Conservation (phyloP, 257 asterid genomes). For the Cinchona pubescens region DNA sequence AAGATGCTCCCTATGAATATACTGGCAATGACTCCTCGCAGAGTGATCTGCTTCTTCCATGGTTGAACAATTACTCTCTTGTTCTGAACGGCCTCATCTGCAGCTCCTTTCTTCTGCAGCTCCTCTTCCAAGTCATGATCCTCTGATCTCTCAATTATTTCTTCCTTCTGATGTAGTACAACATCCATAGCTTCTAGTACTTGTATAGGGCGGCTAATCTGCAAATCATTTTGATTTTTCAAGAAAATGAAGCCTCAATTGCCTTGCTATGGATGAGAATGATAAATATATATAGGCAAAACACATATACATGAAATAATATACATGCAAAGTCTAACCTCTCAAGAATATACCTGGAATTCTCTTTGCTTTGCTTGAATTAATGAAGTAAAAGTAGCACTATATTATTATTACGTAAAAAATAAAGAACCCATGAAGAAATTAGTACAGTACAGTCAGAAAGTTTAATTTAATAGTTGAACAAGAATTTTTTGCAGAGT, state of each 20-base stretch:
- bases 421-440: not conserved
- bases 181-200: conserved; percentile 35
- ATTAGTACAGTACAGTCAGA: conserved; percentile 2
- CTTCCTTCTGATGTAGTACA: not conserved
- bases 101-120: conserved; percentile 8
- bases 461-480: not conserved
- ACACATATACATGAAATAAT: no score
- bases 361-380: conserved; percentile 17
- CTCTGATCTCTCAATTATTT: conserved; percentile 7
- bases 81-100: conserved; percentile 26
- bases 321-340: not conserved
- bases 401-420: not conserved
- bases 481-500: conserved; percentile 13
- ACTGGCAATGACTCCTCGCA: conserved; percentile 59
- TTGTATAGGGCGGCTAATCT: no score
- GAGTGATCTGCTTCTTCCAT: conserved; percentile 65
- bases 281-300: not conserved
- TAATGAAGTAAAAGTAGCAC: not conserved
- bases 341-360: no score
- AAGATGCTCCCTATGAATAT: conserved; percentile 54
- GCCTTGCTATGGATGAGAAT: no score
- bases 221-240: no score
- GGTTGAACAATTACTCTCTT: no score
- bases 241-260: no score
- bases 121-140: no score